phyloP scores from a whole-genome alignment of 176 grass and related monocot genomes.

The Miscanthus lutarioriparius region DNA sequence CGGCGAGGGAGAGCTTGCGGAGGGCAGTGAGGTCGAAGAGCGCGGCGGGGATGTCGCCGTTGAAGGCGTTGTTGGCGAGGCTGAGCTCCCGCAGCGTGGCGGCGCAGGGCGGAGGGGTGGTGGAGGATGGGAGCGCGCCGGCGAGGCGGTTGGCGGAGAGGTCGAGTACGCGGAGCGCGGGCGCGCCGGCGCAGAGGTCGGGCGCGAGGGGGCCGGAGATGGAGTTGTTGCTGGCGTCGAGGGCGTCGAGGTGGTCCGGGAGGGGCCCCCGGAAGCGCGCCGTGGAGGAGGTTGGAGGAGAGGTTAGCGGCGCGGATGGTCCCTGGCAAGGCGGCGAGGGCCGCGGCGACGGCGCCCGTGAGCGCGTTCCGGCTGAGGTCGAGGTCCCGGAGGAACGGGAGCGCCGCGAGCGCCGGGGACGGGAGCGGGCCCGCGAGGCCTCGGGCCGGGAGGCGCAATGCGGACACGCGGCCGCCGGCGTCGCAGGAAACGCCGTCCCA shows the following conservation, averaged over 20 bases:
- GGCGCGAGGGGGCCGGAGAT: slow-evolving; percentile 48
- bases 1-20: slow-evolving; percentile 56
- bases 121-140: slow-evolving; percentile 49
- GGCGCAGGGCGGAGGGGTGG: slow-evolving; percentile 33
- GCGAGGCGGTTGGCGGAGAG: slow-evolving; percentile 67
- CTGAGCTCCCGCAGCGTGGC: slow-evolving; percentile 52
- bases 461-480: slow-evolving; percentile 41
- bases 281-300: slow-evolving; percentile 74
- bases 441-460: slow-evolving; percentile 41
- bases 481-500: slow-evolving; percentile 73
- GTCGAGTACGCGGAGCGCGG: slow-evolving; percentile 51
- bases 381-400: slow-evolving; percentile 46
- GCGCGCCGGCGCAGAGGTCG: slow-evolving; percentile 63
- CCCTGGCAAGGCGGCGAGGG: neutral
- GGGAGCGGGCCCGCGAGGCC: slow-evolving; percentile 48
- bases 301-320: slow-evolving; percentile 50
- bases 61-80: slow-evolving; percentile 60
- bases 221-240: slow-evolving; percentile 93
- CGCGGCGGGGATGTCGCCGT: slow-evolving; percentile 57
- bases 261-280: slow-evolving; percentile 15
- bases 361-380: slow-evolving; percentile 82
- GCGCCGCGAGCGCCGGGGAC: slow-evolving; percentile 26
- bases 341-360: slow-evolving; percentile 32
- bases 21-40: slow-evolving; percentile 62
- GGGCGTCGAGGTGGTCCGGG: slow-evolving; percentile 31